phyloP scores from a whole-genome alignment of 345 rosid genomes.

The Syzygium aqueum region DNA sequence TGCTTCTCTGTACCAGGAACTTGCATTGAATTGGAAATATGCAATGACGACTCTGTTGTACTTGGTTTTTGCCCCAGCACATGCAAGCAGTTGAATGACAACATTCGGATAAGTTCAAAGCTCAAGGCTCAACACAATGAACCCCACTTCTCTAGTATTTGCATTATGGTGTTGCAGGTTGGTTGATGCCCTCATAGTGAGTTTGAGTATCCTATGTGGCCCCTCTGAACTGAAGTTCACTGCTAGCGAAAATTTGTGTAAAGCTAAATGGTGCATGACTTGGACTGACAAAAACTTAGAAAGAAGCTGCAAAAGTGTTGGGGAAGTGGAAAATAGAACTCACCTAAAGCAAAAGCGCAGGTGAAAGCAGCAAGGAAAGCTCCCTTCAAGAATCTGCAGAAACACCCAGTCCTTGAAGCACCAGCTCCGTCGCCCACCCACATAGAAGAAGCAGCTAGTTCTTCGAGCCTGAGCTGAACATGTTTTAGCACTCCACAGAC shows the following conservation, averaged over 20 bases:
- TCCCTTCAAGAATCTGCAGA: constrained; percentile 8
- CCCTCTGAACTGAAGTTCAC: not conserved
- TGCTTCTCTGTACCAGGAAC: not conserved
- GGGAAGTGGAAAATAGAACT: not conserved
- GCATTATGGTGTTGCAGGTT: not conserved
- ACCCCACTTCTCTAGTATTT: not conserved
- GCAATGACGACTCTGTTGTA: not conserved
- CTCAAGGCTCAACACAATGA: not conserved
- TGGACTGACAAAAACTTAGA: not conserved
- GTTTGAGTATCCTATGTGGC: not conserved
- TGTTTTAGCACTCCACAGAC: not conserved
- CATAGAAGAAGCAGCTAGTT: constrained; percentile 6
- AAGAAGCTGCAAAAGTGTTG: too few species aligned
- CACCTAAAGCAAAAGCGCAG: constrained; percentile 55
- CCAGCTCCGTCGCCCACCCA: constrained; percentile 1
- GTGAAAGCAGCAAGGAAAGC: constrained; percentile 32
- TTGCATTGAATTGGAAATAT: not conserved
- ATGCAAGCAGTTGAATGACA: not conserved
- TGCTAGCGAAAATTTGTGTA: not conserved
- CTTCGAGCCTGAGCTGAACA: not conserved
- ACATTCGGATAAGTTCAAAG: not conserved
- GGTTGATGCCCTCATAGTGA: not conserved
- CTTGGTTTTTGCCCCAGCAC: not conserved
- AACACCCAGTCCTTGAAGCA: not conserved
- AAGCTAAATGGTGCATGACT: not conserved